These are phyloP conservation scores for Suhomyces choctaworum DNA, from an alignment of 1,139 yeast species.

Conservation along the genomic window DNA sequence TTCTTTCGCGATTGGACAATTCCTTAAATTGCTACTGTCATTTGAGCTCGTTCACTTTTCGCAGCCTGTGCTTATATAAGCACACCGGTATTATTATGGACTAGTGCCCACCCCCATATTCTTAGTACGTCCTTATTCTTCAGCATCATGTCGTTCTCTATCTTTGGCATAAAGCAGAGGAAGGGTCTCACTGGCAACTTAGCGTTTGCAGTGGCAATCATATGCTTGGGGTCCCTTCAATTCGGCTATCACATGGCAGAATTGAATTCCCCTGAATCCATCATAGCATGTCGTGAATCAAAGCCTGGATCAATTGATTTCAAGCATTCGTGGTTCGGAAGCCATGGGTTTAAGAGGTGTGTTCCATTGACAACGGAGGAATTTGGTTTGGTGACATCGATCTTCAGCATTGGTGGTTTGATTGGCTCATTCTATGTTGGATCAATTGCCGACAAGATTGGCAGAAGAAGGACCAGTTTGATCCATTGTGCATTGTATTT, in stretches of 20 bases:
- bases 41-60: too few species aligned
- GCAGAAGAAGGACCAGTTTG: conserved; percentile 61
- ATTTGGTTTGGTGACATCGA: conserved; percentile 78
- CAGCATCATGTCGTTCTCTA: background rate
- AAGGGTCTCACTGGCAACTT: conserved; percentile 26
- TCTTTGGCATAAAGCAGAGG: conserved; percentile 3
- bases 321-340: conserved; percentile 39
- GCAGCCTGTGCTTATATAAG: too few species aligned
- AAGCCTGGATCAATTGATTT: conserved; percentile 36
- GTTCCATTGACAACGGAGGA: conserved; percentile 63
- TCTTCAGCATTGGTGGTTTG: conserved; percentile 85
- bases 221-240: conserved; percentile 49
- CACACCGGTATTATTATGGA: too few species aligned
- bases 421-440: conserved; percentile 78
- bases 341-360: conserved; percentile 43
- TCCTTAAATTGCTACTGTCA: too few species aligned
- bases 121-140: too few species aligned
- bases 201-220: conserved; percentile 32
- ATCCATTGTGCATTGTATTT: conserved; percentile 57
- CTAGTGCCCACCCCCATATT: too few species aligned
- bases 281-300: conserved; percentile 37
- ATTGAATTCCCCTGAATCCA: conserved; percentile 46
- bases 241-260: conserved; percentile 55
- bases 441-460: conserved; percentile 61
- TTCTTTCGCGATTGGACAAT: too few species aligned